A percentile compares a stretch with the other conserved stretches of the same genome.
Conservation (phyloP, 306 rosid genomes). For the Ziziphus jujuba region DNA sequence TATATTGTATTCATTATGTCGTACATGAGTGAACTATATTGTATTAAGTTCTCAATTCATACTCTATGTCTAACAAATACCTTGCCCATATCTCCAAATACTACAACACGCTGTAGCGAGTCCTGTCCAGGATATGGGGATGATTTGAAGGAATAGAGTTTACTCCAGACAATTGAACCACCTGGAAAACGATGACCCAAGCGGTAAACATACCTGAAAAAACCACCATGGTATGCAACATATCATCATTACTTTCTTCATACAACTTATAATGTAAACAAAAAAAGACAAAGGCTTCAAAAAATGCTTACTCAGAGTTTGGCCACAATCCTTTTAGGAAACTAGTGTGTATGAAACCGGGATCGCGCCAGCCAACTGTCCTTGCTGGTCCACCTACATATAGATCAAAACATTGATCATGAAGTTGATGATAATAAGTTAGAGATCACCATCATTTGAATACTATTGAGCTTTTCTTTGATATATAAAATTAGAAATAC, state of each 20-base stretch:
- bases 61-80: slow-evolving; percentile 22
- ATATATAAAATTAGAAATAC: too few relatives aligned
- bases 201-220: slow-evolving; percentile 57
- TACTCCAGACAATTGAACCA: slow-evolving; percentile 55
- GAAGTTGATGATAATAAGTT: too few relatives aligned
- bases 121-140: slow-evolving; percentile 88
- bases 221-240: background rate
- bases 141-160: slow-evolving; percentile 63
- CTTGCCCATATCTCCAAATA: slow-evolving; percentile 96
- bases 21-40: too few relatives aligned
- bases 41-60: too few relatives aligned
- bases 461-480: too few relatives aligned
- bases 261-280: background rate
- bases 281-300: background rate
- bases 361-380: slow-evolving; percentile 95
- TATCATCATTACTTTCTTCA: background rate
- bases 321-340: slow-evolving; percentile 92
- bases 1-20: background rate
- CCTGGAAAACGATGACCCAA: slow-evolving; percentile 51
- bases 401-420: too few relatives aligned
- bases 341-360: slow-evolving; percentile 84
- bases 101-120: slow-evolving; percentile 73
- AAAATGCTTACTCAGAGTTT: slow-evolving; percentile 26
- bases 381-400: slow-evolving; percentile 82
- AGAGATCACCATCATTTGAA: too few relatives aligned